These are phyloP conservation scores for Sporothrix luriei DNA, from an alignment of 2,329 filamentous ascomycete species.

Conservation along the genomic window DNA sequence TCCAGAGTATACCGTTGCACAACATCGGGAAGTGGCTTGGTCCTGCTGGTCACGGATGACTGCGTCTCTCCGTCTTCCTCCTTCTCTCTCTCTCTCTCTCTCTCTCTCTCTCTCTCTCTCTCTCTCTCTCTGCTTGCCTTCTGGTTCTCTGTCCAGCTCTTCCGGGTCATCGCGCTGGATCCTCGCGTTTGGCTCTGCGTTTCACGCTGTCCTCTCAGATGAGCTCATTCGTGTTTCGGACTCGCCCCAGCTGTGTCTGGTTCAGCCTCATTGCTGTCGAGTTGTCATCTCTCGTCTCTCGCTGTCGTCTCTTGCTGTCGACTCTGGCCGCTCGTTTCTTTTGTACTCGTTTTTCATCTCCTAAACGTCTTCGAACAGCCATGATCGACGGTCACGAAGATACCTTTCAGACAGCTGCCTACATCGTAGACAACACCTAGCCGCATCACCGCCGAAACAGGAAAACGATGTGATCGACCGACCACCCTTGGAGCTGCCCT, in stretches of 20 bases:
- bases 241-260: constrained; percentile 9
- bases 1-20: constrained; percentile 14
- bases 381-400: too few species aligned
- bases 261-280: neutral
- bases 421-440: too few species aligned
- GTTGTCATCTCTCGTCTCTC: neutral
- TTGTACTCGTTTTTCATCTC: neutral
- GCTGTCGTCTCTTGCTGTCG: too few species aligned
- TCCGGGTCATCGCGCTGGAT: neutral
- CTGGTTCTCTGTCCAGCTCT: neutral
- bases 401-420: too few species aligned
- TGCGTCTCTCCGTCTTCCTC: too few species aligned
- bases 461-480: neutral
- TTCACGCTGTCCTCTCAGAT: neutral
- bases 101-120: neutral
- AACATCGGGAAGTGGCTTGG: constrained; percentile 9
- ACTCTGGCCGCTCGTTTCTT: neutral
- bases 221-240: constrained; percentile 19
- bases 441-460: neutral
- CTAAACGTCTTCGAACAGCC: neutral
- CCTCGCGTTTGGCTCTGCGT: constrained; percentile 16
- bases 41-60: neutral
- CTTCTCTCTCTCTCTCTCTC: neutral
- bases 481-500: neutral
- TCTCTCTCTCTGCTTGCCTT: neutral